These are phyloP conservation scores for Quercus ilex DNA, from an alignment of 306 rosid species.

Conservation along the genomic window DNA sequence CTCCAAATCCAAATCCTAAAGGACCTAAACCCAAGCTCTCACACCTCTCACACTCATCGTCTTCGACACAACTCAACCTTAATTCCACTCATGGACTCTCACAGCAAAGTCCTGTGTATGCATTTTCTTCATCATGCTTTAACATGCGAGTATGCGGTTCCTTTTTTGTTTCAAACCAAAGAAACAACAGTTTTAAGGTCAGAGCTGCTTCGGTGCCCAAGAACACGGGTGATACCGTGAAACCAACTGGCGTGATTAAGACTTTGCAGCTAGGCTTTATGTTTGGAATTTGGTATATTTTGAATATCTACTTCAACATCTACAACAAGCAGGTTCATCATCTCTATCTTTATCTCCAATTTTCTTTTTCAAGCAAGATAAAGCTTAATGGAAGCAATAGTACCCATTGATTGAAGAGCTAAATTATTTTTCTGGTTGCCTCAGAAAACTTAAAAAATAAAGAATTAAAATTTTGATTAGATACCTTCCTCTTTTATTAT, in stretches of 20 bases:
- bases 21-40: not conserved
- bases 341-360: not conserved
- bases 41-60: not conserved
- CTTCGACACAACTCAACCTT: not conserved
- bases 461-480: no score
- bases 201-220: slow-evolving; percentile 39
- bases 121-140: slow-evolving; percentile 21
- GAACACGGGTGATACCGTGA: slow-evolving; percentile 28
- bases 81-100: slow-evolving; percentile 12
- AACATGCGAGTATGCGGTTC: slow-evolving; percentile 18
- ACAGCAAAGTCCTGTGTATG: not conserved
- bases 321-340: slow-evolving; percentile 66
- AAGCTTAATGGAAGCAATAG: slow-evolving; percentile 4
- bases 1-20: slow-evolving; percentile 9
- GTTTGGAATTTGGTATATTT: slow-evolving; percentile 71
- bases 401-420: not conserved
- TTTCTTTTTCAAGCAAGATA: not conserved
- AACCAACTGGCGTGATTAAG: slow-evolving; percentile 11
- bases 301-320: slow-evolving; percentile 73
- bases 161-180: slow-evolving; percentile 20
- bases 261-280: slow-evolving; percentile 55
- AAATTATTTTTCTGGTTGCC: not conserved
- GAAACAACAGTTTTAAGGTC: slow-evolving; percentile 30
- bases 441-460: no score
- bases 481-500: no score